These are phyloP conservation scores for Tuber umbilicatum DNA, from an alignment of 495 filamentous ascomycete species.

Conservation along the genomic window DNA sequence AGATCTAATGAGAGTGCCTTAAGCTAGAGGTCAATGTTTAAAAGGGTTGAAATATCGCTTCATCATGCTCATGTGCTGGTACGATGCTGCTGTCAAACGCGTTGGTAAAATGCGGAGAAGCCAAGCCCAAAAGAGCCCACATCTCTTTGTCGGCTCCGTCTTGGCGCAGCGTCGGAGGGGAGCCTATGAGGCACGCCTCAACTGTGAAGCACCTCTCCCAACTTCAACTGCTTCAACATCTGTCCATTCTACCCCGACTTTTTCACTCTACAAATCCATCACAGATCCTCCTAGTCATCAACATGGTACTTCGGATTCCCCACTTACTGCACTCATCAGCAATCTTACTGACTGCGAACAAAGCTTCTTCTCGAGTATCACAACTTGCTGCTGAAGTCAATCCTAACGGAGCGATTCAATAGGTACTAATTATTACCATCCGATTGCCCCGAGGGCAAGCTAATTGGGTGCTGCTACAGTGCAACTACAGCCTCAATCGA, in stretches of 20 bases:
- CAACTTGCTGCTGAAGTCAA: slow-evolving; percentile 91
- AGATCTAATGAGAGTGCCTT: background rate
- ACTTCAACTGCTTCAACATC: slow-evolving; percentile 21
- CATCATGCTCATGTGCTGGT: no score
- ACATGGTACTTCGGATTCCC: slow-evolving; percentile 17
- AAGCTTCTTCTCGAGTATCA: slow-evolving; percentile 95
- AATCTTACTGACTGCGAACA: slow-evolving; percentile 19
- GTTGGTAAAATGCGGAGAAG: background rate
- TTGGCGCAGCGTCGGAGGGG: slow-evolving; percentile 36
- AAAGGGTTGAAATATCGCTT: no score
- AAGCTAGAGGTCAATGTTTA: background rate
- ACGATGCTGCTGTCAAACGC: background rate
- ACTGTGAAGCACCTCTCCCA: slow-evolving; percentile 24
- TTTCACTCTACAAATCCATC: slow-evolving; percentile 7
- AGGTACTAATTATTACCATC: slow-evolving; percentile 53
- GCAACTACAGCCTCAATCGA: slow-evolving; percentile 80
- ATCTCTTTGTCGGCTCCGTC: slow-evolving; percentile 17
- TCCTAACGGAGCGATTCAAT: slow-evolving; percentile 89
- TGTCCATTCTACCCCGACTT: background rate
- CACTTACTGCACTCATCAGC: background rate
- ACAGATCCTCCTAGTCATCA: slow-evolving; percentile 5
- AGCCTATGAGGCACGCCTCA: slow-evolving; percentile 13
- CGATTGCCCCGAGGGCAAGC: slow-evolving; percentile 16
- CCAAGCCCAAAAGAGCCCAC: background rate
- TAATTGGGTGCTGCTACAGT: slow-evolving; percentile 47